Evolutionary conservation across 2,329 filamentous ascomycete genomes (phyloP).

Genomic region (Nannizziopsis arthrosporioides): DNA sequence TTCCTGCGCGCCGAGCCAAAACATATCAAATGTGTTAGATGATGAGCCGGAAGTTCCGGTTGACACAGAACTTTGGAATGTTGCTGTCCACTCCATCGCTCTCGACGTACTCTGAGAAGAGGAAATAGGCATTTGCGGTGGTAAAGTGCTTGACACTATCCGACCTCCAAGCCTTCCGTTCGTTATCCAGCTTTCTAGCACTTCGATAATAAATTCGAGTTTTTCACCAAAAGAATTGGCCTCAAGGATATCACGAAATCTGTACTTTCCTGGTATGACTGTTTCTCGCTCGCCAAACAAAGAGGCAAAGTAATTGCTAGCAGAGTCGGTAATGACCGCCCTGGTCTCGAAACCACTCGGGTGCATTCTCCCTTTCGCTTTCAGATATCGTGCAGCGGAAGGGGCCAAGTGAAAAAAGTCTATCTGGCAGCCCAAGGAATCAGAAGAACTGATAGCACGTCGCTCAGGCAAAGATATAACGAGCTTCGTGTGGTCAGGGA

Average conservation of each 20-base stretch:
- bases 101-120: background rate
- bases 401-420: slow-evolving; percentile 41
- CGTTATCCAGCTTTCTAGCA: slow-evolving; percentile 32
- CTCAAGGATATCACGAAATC: slow-evolving; percentile 33
- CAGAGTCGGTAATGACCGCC: slow-evolving; percentile 32
- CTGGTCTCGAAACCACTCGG: slow-evolving; percentile 35
- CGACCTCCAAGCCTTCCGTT: slow-evolving; percentile 30
- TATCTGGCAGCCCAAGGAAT: slow-evolving; percentile 23
- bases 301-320: slow-evolving; percentile 31
- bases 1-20: slow-evolving; percentile 34
- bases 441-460: slow-evolving; percentile 13
- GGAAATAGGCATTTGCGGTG: slow-evolving; percentile 1
- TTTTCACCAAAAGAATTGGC: slow-evolving; percentile 37
- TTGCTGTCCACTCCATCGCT: slow-evolving; percentile 9
- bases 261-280: slow-evolving; percentile 20
- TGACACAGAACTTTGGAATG: slow-evolving; percentile 12
- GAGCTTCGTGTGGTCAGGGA: slow-evolving; percentile 42
- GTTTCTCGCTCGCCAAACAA: slow-evolving; percentile 24
- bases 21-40: slow-evolving; percentile 21
- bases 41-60: slow-evolving; percentile 8
- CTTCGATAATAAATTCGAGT: slow-evolving; percentile 31
- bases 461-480: slow-evolving; percentile 34
- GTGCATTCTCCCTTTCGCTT: slow-evolving; percentile 32
- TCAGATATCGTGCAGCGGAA: slow-evolving; percentile 34
- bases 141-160: slow-evolving; percentile 7